Evolutionary conservation across 495 filamentous ascomycete species (phyloP).

Genomic region (Annulohypoxylon maeteangense): DNA sequence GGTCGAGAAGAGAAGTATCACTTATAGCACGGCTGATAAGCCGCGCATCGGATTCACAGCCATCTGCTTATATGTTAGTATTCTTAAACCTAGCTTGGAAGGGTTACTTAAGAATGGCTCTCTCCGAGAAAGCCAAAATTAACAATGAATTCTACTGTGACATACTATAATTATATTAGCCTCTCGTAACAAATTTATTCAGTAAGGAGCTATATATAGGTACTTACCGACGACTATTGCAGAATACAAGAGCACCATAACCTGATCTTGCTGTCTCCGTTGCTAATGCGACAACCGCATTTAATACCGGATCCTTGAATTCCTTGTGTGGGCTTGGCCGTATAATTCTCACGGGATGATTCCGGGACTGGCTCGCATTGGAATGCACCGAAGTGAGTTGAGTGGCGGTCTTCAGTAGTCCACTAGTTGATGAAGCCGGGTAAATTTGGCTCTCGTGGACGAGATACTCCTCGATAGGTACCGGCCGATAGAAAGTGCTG

Average conservation of each 20-base stretch:
- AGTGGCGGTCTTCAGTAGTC: constrained; percentile 69
- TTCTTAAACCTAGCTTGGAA: background rate
- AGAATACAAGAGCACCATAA: constrained; percentile 81
- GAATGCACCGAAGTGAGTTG: constrained; percentile 58
- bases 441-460: constrained; percentile 81
- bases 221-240: constrained; percentile 66
- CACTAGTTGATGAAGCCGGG: constrained; percentile 67
- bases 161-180: constrained; percentile 37
- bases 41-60: constrained; percentile 71
- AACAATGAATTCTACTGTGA: background rate
- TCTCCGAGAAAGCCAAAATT: background rate
- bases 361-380: constrained; percentile 50
- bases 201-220: background rate
- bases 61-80: constrained; percentile 42
- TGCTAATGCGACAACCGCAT: constrained; percentile 75
- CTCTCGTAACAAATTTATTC: background rate
- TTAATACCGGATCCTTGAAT: constrained; percentile 70
- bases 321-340: constrained; percentile 67
- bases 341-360: constrained; percentile 61
- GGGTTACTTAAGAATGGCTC: background rate
- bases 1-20: constrained; percentile 52
- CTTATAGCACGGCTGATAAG: constrained; percentile 73
- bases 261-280: constrained; percentile 73
- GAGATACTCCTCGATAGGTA: constrained; percentile 79
- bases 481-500: constrained; percentile 76